Evolutionary conservation across 306 rosid genomes (phyloP), one percentile per base, ranked within the genome.

Genomic region (Notholithocarpus densiflorus): DNA sequence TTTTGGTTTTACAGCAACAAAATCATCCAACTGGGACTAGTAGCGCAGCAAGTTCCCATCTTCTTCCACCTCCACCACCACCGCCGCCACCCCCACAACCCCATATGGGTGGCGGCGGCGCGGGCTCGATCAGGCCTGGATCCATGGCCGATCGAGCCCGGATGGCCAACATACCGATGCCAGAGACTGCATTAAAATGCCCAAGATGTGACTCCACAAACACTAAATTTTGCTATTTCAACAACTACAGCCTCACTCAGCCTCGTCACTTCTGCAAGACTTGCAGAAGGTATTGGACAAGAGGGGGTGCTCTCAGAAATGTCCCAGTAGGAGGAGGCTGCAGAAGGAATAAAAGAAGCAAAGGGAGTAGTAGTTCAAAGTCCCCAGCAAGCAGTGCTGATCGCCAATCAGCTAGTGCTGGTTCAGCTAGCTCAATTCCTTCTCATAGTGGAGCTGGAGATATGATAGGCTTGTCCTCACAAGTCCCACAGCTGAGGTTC

Each of bases 241-340:
- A 94, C 90, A 94, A 94, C 83, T 94, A 94, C 82, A 94, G 92
- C 83, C 97, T 92, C 77, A 66, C 98, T 2, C 98, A 94, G 84
- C 98, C 98, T 1, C 92, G 97, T 56, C 98, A 94, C 89, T 94
- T 94, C 65, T 94, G 98, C 89, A 94, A 94, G 90, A 83, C 97
- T 17, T 92, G 98, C 53, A 76, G 93, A 72, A 82, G 98, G 84
- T 94, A 94, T 83, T 94, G 98, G 98, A 94, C 98, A 0, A 62
- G 93, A 17, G 97, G 97, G 0, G 98, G 98, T 0, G 89, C 97
- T 6, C 81, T 89, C 17, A 53, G 98, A 14, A 94, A 77, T 7
- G 98, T 94, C 2, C 97, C 98, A 0, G 98, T 94, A 0, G 98
- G 97, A 0, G 98, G 98, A 0, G 97, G 98, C 59, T 94, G 95